Base-by-base conservation (phyloP, 257 asterid species). In the Parsonsia alboflavescens region DNA sequence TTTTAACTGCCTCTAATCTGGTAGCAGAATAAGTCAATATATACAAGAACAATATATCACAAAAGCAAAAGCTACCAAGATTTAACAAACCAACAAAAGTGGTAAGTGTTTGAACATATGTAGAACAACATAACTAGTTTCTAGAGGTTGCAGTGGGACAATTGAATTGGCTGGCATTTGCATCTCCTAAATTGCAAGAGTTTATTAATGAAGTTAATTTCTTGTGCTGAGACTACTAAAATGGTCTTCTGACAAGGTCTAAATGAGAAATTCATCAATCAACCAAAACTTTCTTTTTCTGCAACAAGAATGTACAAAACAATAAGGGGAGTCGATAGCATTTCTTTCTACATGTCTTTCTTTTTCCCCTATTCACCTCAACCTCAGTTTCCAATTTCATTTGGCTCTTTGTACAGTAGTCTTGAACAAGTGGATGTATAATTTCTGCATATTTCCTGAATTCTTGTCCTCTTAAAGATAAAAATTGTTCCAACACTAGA, bases 391-490 rank as follows among this genome's bases (percentile, higher is more conserved):
- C 30, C 62, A 52, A 42, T 36, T 76, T 75, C 78, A 84, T 48
- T 82, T 89, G 36, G 96, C 96, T 83, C 89, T 89, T 74, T 91
- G 98, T 79, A 94, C 86, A 72, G 75, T 49, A 30, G 85, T 82
- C 73, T 78, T 82, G 85, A 82, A 82, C 56, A 82, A 36, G 41
- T 78, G 85, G 65, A 82, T 61, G 56, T 82, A 54, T 69, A 82
- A 26, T 72, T 82, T 78, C 33, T 81, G 82, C n/a, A n/a, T n/a
- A n/a, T n/a, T n/a, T n/a, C n/a, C n/a, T n/a, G n/a, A n/a, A n/a
- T n/a, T n/a, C 10, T 46, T 46, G 50, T 13, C 10, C 50, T 5
- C 12, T 46, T 7, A 46, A 0, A 46, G 0, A 44, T 5, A 7
- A 46, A 7, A 7, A 13, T 13, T 5, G n/a, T n/a, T n/a, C n/a